Evolutionary conservation across 768 basidiomycete species (phyloP), one percentile per base, ranked within the genome.

Genomic region (Mycena capillaripes): DNA sequence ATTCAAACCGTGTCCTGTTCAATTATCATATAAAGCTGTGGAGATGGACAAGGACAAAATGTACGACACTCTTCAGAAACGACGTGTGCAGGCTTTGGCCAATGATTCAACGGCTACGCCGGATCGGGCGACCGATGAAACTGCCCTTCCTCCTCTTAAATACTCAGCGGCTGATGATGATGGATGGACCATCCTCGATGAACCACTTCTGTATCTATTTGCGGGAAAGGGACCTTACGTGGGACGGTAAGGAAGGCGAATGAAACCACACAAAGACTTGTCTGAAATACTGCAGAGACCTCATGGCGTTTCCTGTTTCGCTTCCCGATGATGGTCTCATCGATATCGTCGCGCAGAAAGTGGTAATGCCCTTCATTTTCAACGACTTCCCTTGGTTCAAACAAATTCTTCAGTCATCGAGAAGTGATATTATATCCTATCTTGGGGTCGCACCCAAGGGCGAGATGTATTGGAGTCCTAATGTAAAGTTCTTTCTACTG

Each of bases 201-300:
- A 91, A 67, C 92, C 93, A 16, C 79, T 95, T 29, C 75, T 92
- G 16, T 95, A 89, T 81, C 81, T 94, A 44, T 93, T 89, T 77
- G 93, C 92, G 8, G 95, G 95, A 7, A 92, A 95, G 80, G 92
- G 93, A 23, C 93, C 95, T 7, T 95, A 89, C 81, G 91, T 93
- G 48, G 88, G 86, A 63, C 85, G 90, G 92, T 91, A 76, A 66
- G 83, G 72, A 56, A 29, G 14, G 1, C 17, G 10, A 11, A 29
- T 19, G 19, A 10, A n/a, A 71, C 16, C 34, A 25, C 46, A 21
- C 27, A 14, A 2, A 59, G 19, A 44, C 29, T 17, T 25, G 17
- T 56, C 50, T 34, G 19, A 38, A 30, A 29, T 27, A 34, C 17
- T 59, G 70, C 23, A 65, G 30, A 52, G 21, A 25, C 66, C 25